Percentiles rank a stretch among this genome's conserved stretches.
Evolutionary conservation across 1,284 basidiomycete species (phyloP).

Genomic region (Boletellus deceptivus): DNA sequence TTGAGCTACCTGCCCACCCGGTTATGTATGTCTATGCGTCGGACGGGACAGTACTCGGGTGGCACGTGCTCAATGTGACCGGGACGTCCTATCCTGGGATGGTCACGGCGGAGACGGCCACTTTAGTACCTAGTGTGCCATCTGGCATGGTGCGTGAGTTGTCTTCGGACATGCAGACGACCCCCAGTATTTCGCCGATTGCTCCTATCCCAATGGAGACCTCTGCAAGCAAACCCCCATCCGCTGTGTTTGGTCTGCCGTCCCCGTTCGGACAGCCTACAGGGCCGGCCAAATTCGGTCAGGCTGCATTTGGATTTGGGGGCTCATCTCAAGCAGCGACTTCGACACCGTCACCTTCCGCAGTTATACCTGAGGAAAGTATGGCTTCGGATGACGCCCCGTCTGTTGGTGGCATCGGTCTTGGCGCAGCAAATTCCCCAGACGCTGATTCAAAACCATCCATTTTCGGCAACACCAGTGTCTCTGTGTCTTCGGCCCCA

Average conservation of each 20-base stretch:
- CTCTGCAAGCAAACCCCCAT: slow-evolving; percentile 3
- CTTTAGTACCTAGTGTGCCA: slow-evolving; percentile 1
- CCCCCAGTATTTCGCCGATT: slow-evolving; percentile 22
- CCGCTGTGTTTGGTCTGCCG: slow-evolving; percentile 28
- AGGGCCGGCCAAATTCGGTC: slow-evolving; percentile 36
- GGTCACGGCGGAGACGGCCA: slow-evolving; percentile 27
- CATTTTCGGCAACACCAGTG: slow-evolving; percentile 36
- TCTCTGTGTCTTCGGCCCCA: slow-evolving; percentile 8
- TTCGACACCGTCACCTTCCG: slow-evolving; percentile 9
- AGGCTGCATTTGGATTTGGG: slow-evolving; percentile 28
- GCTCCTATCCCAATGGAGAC: slow-evolving; percentile 14
- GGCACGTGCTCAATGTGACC: slow-evolving; percentile 65
- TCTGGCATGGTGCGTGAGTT: slow-evolving; percentile 25
- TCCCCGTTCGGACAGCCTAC: slow-evolving; percentile 24
- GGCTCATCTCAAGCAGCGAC: slow-evolving; percentile 11
- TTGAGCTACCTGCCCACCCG: slow-evolving; percentile 56
- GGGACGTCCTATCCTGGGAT: slow-evolving; percentile 56
- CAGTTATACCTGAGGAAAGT: slow-evolving; percentile 34
- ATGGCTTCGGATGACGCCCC: slow-evolving; percentile 38
- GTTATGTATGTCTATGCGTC: slow-evolving; percentile 76
- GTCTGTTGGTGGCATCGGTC: slow-evolving; percentile 36
- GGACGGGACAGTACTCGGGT: slow-evolving; percentile 77
- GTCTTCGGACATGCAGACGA: slow-evolving; percentile 33
- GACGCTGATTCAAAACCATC: slow-evolving; percentile 29
- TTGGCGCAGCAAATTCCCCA: slow-evolving; percentile 32